These are phyloP conservation scores for Rhododendron williamsianum DNA, from an alignment of 148 eudicot genomes.

Conservation along the genomic window DNA sequence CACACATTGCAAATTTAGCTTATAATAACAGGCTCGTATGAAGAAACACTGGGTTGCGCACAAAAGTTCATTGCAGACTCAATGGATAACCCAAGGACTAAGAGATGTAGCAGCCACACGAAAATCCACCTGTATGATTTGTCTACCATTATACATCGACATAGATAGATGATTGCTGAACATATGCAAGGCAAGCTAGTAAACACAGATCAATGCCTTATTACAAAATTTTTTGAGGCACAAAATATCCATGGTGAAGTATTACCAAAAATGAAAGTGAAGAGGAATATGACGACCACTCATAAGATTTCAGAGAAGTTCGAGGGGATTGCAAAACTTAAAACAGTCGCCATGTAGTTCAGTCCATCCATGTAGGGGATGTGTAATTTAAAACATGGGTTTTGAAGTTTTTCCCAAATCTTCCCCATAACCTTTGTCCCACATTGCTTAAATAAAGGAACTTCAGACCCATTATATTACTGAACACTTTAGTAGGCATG, in stretches of 20 bases:
- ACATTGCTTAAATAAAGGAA: too few relatives aligned
- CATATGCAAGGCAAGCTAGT: background rate
- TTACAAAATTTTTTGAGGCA: background rate
- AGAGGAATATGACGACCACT: background rate
- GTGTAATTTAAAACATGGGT: too few relatives aligned
- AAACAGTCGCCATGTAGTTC: background rate
- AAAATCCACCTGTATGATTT: background rate
- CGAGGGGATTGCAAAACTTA: background rate
- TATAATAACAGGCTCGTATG: background rate
- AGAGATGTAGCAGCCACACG: background rate
- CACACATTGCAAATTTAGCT: background rate
- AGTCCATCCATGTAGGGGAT: background rate
- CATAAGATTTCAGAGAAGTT: background rate
- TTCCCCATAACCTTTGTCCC: too few relatives aligned
- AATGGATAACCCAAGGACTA: background rate
- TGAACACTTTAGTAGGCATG: too few relatives aligned
- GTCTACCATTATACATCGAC: background rate
- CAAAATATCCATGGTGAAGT: background rate
- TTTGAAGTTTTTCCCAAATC: too few relatives aligned
- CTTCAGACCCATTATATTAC: too few relatives aligned
- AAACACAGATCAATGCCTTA: background rate
- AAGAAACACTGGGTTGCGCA: background rate
- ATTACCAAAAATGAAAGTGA: background rate
- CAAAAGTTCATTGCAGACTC: background rate
- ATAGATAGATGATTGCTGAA: background rate